Evolutionary conservation across 495 filamentous ascomycete species (phyloP).

Genomic region (Pyrenula aspistea): DNA sequence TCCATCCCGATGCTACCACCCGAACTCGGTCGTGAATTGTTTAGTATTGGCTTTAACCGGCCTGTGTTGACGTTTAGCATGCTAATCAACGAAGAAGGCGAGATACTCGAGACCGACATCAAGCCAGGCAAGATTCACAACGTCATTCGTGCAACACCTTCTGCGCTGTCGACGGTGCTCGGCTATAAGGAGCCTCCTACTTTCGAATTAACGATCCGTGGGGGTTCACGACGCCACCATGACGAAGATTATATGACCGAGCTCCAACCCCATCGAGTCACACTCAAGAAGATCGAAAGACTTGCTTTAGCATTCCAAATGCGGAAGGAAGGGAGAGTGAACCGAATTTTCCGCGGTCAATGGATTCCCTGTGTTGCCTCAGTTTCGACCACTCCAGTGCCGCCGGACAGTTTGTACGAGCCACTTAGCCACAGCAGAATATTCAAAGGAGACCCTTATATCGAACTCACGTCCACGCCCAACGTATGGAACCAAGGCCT

Average conservation of each 20-base stretch:
- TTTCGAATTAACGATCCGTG: background rate
- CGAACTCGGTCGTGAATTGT: conserved; percentile 39
- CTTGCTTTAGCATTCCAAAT: background rate
- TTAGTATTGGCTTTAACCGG: conserved; percentile 56
- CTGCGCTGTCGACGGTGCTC: background rate
- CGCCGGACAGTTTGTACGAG: background rate
- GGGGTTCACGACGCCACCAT: background rate
- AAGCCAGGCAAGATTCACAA: conserved; percentile 56
- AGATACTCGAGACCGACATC: conserved; percentile 58
- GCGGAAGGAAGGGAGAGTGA: background rate
- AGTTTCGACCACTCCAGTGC: background rate
- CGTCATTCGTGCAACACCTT: conserved; percentile 58
- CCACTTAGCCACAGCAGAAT: background rate
- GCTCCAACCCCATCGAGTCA: background rate
- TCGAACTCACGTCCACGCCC: background rate
- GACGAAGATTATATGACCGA: background rate
- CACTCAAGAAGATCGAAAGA: background rate
- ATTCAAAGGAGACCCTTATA: background rate
- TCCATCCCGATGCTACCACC: conserved; percentile 63
- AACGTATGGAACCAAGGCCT: too few species aligned
- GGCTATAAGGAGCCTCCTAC: background rate
- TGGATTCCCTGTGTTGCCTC: background rate
- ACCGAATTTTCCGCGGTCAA: background rate
- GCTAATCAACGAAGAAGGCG: conserved; percentile 51
- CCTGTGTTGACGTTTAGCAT: conserved; percentile 77